phyloP scores from a whole-genome alignment of 2,329 filamentous ascomycete species.

The Venturia oleaginea region DNA sequence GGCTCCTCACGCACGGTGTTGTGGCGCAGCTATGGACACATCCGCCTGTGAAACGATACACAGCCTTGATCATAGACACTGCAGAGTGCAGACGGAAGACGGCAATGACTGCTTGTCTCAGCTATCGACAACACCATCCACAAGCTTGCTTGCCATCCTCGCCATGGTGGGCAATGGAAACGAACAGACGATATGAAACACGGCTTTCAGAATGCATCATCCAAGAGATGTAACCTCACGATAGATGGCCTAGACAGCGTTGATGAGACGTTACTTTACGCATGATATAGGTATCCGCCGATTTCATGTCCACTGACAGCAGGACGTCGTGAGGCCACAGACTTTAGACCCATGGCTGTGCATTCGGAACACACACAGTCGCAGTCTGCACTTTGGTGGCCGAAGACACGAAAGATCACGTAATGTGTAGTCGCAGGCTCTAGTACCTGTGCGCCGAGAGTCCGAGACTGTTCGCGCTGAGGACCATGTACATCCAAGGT shows the following conservation, averaged over 20 bases:
- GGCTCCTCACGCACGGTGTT: neutral
- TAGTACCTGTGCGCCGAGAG: neutral
- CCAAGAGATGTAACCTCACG: neutral
- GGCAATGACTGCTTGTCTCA: neutral
- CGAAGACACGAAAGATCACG: constrained; percentile 1
- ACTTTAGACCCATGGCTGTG: neutral
- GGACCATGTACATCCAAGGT: neutral
- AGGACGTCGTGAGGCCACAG: neutral
- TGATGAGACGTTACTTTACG: neutral
- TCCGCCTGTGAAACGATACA: neutral
- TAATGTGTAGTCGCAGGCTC: neutral
- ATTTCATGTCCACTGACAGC: neutral
- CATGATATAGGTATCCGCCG: neutral
- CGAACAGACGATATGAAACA: constrained; percentile 1
- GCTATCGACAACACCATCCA: neutral
- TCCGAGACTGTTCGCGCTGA: neutral
- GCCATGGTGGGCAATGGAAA: neutral
- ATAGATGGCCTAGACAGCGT: neutral
- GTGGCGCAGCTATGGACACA: neutral
- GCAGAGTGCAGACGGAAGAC: neutral
- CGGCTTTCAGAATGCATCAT: neutral
- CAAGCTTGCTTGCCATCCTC: neutral
- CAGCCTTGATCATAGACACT: neutral
- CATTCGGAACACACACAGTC: constrained; percentile 4
- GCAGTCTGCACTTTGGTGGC: neutral